These are phyloP conservation scores for Rosa multiflora DNA, from an alignment of 306 rosid genomes.

Conservation along the genomic window DNA sequence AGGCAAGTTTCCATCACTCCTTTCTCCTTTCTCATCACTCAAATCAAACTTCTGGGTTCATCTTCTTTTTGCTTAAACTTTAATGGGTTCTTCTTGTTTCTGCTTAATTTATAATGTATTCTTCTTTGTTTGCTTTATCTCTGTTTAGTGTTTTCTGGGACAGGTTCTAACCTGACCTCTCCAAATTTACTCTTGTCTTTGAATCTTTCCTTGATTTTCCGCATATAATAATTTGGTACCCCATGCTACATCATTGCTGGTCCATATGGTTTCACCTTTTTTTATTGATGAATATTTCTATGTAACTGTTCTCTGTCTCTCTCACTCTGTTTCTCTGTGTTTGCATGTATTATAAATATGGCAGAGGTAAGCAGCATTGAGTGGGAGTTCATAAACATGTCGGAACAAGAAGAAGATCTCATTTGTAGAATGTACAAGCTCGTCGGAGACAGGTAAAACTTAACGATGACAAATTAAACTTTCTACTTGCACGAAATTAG, in stretches of 20 bases:
- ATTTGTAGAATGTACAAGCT: slow-evolving; percentile 55
- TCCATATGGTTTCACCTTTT: background rate
- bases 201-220: background rate
- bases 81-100: background rate
- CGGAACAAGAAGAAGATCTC: slow-evolving; percentile 61
- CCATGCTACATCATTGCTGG: slow-evolving; percentile 10
- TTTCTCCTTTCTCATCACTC: background rate
- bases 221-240: background rate
- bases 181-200: background rate
- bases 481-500: background rate
- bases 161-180: background rate
- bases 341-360: slow-evolving; percentile 5
- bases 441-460: slow-evolving; percentile 53
- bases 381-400: slow-evolving; percentile 56
- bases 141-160: background rate
- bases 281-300: background rate
- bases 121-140: background rate
- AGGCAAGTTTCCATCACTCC: slow-evolving; percentile 26
- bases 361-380: slow-evolving; percentile 61
- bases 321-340: background rate
- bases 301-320: background rate
- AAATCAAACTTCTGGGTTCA: slow-evolving; percentile 14
- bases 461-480: background rate
- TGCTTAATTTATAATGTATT: background rate
- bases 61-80: background rate